phyloP scores from a whole-genome alignment of 306 rosid species.

The Vicia faba region DNA sequence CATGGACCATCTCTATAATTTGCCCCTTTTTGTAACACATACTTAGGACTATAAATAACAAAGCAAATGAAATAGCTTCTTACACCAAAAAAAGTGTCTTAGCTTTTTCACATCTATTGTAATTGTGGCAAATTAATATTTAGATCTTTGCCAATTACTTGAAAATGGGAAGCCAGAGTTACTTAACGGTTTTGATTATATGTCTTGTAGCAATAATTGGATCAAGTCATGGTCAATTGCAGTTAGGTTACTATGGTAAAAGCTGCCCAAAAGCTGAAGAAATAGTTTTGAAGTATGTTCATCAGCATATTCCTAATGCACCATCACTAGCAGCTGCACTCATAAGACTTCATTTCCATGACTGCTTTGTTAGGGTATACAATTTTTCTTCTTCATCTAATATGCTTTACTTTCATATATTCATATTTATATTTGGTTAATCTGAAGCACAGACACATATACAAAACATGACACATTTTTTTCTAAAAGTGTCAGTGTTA shows the following conservation, averaged over 20 bases:
- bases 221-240: constrained; percentile 56
- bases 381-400: neutral
- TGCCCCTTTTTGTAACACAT: constrained; percentile 15
- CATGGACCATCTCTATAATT: constrained; percentile 29
- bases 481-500: neutral
- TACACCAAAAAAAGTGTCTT: neutral
- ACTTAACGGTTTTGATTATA: constrained; percentile 38
- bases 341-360: constrained; percentile 82
- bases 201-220: constrained; percentile 51
- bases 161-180: constrained; percentile 50
- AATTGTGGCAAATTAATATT: constrained; percentile 14
- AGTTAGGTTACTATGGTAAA: constrained; percentile 53
- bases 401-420: neutral
- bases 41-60: constrained; percentile 42
- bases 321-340: constrained; percentile 90
- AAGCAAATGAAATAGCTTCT: constrained; percentile 26
- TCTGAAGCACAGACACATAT: too few relatives aligned
- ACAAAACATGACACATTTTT: too few relatives aligned
- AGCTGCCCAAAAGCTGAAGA: constrained; percentile 78
- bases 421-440: too few relatives aligned
- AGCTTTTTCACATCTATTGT: neutral
- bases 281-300: constrained; percentile 55
- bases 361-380: constrained; percentile 75
- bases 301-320: constrained; percentile 55
- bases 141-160: neutral